These are phyloP conservation scores for Apiospora marii DNA, from an alignment of 2,329 filamentous ascomycete species.

Conservation along the genomic window DNA sequence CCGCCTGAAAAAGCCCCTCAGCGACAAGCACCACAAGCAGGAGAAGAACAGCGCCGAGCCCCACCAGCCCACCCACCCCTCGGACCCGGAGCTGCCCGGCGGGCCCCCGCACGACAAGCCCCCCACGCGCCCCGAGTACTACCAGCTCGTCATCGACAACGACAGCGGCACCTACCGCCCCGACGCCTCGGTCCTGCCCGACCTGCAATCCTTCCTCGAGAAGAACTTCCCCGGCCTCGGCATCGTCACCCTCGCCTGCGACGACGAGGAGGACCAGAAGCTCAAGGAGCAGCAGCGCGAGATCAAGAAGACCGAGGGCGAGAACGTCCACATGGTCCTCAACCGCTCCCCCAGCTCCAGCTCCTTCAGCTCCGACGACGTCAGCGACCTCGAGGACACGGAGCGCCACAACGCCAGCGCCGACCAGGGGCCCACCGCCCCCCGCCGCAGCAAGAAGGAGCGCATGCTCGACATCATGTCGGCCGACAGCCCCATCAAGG, in stretches of 20 bases:
- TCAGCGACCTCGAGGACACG: slow-evolving; percentile 59
- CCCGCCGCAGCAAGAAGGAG: slow-evolving; percentile 53
- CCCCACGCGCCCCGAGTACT: slow-evolving; percentile 62
- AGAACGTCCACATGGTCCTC: slow-evolving; percentile 61
- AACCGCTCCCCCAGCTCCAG: slow-evolving; percentile 60
- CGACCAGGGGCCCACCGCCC: slow-evolving; percentile 40
- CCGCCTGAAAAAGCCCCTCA: slow-evolving; percentile 62
- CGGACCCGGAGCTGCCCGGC: slow-evolving; percentile 51
- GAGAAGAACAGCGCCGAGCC: slow-evolving; percentile 40
- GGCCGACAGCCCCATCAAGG: slow-evolving; percentile 8
- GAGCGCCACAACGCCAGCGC: slow-evolving; percentile 40
- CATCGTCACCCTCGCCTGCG: slow-evolving; percentile 78
- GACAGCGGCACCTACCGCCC: slow-evolving; percentile 94
- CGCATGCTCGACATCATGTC: slow-evolving; percentile 22
- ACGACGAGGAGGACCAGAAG: slow-evolving; percentile 77
- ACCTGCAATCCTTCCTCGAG: slow-evolving; percentile 74
- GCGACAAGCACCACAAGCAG: slow-evolving; percentile 46
- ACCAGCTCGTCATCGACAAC: slow-evolving; percentile 93
- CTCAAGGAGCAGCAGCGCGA: slow-evolving; percentile 80
- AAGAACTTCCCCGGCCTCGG: slow-evolving; percentile 80
- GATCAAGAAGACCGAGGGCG: slow-evolving; percentile 69
- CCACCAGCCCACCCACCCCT: slow-evolving; percentile 58
- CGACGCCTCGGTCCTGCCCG: slow-evolving; percentile 76
- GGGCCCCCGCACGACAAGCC: slow-evolving; percentile 54
- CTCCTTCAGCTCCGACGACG: slow-evolving; percentile 60